Conservation (phyloP, 164 flowering plant species). For the Piper longum region DNA sequence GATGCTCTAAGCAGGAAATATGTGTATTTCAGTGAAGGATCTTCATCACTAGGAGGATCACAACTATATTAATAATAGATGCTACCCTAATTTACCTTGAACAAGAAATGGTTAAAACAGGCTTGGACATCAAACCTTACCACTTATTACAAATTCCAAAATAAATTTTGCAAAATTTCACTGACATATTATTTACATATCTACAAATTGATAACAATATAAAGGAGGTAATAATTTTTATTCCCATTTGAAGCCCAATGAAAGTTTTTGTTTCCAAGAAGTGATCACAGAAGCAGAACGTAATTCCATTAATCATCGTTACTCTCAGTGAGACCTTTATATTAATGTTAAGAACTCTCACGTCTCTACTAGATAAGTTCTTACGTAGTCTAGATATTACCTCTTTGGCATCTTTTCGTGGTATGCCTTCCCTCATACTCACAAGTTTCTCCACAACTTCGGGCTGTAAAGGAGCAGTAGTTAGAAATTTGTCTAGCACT, state of each 20-base stretch:
- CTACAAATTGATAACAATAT: no score
- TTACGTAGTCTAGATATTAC: conserved; percentile 18
- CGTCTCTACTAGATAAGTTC: neutral
- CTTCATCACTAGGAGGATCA: no score
- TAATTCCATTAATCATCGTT: neutral
- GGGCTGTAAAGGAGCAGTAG: conserved; percentile 34
- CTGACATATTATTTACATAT: no score
- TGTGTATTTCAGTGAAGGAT: neutral
- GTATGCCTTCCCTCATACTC: conserved; percentile 83
- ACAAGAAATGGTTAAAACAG: no score
- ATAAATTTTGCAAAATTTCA: no score
- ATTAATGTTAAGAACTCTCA: neutral
- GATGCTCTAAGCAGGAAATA: neutral
- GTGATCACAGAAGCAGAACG: neutral
- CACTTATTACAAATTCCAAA: no score
- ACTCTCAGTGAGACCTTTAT: neutral
- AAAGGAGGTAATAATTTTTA: no score
- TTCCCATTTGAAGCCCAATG: no score
- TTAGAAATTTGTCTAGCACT: neutral
- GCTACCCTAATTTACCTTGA: no score
- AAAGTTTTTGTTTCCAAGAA: no score
- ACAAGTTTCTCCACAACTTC: conserved; percentile 96
- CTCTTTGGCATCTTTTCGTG: conserved; percentile 95
- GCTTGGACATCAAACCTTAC: no score
- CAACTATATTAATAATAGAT: no score